Evolutionary conservation across 352 stramenopile genomes (phyloP), one percentile per base, ranked within the genome.

Genomic region (Phytophthora rubi): DNA sequence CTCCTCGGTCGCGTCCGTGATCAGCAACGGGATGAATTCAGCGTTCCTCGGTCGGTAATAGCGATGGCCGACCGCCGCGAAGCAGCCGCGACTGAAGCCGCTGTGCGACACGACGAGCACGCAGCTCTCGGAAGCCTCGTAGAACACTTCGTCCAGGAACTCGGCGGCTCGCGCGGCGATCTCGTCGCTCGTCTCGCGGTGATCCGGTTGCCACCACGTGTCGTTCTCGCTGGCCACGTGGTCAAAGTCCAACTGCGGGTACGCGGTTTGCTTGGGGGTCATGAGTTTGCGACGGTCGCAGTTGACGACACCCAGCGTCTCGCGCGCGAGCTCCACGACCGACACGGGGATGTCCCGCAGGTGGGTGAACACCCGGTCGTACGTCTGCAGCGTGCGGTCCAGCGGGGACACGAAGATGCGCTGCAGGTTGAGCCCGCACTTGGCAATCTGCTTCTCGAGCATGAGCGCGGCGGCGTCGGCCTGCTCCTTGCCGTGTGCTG

Each of bases 11-110:
- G 63, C 63, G 44, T 78, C 65, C 21, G 76, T 85, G 30, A 92
- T 73, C 47, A 93, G 55, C 47, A 90, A 67, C 16, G 85, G 85
- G 30, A 93, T 81, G 37, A 89, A 85, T 49, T 93, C 85, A 53
- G 80, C 83, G 56, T 93, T 93, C 9, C 72, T 65, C 12, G 85
- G 85, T 23, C 84, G 81, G 58, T 88, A 93, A 76, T 89, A 88
- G 30, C 74, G 82, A 55, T 89, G 82, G 0, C 79, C 79, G 15
- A 93, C 65, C n/a, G 76, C 80, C 2, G 74, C 67, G 49, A 91
- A 82, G 70, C 85, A 91, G 7, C 73, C 82, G 21, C 81, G 85
- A 59, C 73, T 89, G 58, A 93, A 90, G 57, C 85, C 85, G 45
- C 79, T 88, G 72, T 93, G 85, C 13, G 82, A 84, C 18, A 93